These are phyloP conservation scores for Tirmania nivea DNA, from an alignment of 495 filamentous ascomycete species.

Conservation along the genomic window DNA sequence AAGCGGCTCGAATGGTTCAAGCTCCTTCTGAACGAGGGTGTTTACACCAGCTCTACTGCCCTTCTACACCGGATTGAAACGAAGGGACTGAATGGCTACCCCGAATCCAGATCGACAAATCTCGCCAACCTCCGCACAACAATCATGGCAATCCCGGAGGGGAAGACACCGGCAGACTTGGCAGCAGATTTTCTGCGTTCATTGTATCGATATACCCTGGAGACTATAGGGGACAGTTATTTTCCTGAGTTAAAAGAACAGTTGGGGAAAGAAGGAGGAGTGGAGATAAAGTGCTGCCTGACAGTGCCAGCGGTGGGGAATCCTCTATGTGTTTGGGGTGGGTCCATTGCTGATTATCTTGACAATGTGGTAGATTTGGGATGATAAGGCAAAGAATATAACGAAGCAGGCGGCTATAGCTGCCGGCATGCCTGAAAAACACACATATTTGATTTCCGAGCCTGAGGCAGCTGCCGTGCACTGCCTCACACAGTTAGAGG, in stretches of 20 bases:
- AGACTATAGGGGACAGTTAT: not conserved
- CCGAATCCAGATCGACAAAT: not conserved
- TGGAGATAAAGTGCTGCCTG: not conserved
- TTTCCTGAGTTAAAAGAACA: not conserved
- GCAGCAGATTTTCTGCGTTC: not conserved
- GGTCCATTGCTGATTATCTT: not conserved
- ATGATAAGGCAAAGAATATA: not conserved
- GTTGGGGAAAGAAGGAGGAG: not conserved
- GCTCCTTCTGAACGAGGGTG: not conserved
- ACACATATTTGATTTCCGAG: not conserved
- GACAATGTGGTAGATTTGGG: not conserved
- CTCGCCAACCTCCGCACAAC: not conserved
- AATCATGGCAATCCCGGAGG: not conserved
- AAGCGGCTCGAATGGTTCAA: not conserved
- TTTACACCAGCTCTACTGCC: not conserved
- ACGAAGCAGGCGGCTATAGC: not conserved
- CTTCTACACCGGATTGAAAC: not conserved
- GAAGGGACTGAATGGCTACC: not conserved
- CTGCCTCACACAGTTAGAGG: not conserved
- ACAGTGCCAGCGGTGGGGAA: not conserved
- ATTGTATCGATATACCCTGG: not conserved
- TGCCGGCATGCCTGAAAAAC: not conserved
- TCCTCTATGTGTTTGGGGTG: not conserved
- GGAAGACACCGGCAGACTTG: not conserved
- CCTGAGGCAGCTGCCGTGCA: not conserved